Conservation (phyloP, 129 eudicot genomes). For the Heracleum sosnowskyi region DNA sequence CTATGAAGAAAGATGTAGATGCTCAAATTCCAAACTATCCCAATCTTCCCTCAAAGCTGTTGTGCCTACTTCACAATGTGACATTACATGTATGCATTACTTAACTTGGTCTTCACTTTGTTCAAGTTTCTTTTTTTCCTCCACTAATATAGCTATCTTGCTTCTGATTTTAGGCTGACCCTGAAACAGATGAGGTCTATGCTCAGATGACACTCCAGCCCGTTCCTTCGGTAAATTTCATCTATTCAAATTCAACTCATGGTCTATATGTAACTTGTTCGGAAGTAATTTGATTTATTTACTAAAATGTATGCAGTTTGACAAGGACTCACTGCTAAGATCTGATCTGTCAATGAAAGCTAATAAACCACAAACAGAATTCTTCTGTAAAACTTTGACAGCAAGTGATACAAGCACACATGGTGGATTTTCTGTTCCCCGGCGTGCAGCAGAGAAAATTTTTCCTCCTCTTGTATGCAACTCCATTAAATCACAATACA, state of each 20-base stretch:
- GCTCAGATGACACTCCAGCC: constrained; percentile 98
- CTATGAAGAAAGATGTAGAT: constrained; percentile 87
- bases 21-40: constrained; percentile 93
- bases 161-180: constrained; percentile 63
- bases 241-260: not conserved
- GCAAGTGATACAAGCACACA: constrained; percentile 99
- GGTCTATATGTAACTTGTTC: not conserved
- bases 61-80: constrained; percentile 76
- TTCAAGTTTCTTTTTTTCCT: not conserved
- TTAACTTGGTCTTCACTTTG: not conserved
- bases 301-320: constrained; percentile 51
- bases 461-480: constrained; percentile 79
- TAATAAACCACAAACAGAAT: constrained; percentile 87
- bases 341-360: constrained; percentile 72
- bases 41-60: constrained; percentile 73
- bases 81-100: constrained; percentile 59
- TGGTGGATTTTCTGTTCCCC: constrained; percentile 99
- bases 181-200: constrained; percentile 97
- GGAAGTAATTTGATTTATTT: constrained; percentile 8
- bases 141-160: constrained; percentile 1
- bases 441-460: constrained; percentile 94
- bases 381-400: constrained; percentile 89
- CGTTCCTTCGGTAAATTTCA: constrained; percentile 62
- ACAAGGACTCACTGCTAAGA: constrained; percentile 81
- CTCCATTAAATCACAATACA: not conserved